Base-by-base conservation (phyloP, 192 early-diverging fungal species). In the Mortierella alpina region DNA sequence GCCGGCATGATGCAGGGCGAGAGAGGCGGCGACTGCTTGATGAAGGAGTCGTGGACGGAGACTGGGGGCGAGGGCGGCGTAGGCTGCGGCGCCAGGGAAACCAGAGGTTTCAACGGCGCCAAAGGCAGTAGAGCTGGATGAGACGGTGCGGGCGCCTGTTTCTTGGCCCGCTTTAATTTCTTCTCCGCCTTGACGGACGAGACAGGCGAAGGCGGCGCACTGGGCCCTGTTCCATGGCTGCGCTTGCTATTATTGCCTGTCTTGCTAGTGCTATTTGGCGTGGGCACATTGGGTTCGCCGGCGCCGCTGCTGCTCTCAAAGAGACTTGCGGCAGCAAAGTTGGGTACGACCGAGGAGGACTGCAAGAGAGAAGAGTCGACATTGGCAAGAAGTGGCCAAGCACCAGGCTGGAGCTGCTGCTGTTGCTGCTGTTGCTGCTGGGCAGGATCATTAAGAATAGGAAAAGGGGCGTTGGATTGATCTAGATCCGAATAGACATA, bases 101-200 rank as follows among this genome's bases (percentile, higher is more conserved):
- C 53, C 22, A 80, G 61, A n/a, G 77, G 70, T 44, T 84, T 82
- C 45, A 82, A 31, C 2, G 84, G 79, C 18, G 80, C 84, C 41
- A 73, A 44, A 17, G 75, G 66, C 17, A 70, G 64, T 40, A 80
- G 49, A 10, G 75, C 20, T 0, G 69, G 59, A 40, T 61, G 70
- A 48, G 64, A 18, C 0, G 64, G 74, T 22, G 71, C 48, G 31
- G 56, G 22, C 6, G 44, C n/a, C 47, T 68, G 74, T 60, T 80
- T 80, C 60, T 80, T 80, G 51, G 46, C 65, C 46, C 70, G 17
- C 52, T 80, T 80, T 22, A 55, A 55, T 44, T 51, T 67, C 54
- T 72, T 72, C 48, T 72, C 77, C 0, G 62, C 58, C 41, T 80
- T 80, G 54, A 68, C 39, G 22, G 77, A 72, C 7, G 54, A 22